Conservation (phyloP, 2,329 filamentous ascomycete genomes). For the Paramyrothecium roridum region DNA sequence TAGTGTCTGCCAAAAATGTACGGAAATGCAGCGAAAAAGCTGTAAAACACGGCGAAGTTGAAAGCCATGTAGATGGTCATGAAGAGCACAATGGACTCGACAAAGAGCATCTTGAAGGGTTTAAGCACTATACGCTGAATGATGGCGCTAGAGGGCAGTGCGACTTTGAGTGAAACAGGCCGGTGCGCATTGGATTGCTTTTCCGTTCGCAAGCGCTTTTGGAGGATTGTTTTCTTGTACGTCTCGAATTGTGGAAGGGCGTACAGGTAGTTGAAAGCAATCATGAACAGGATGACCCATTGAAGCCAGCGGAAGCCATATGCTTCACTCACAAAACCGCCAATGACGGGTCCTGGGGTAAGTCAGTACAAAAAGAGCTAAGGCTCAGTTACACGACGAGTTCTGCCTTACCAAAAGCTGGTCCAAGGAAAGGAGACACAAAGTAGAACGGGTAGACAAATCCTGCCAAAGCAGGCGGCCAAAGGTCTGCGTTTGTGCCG, state of each 20-base stretch:
- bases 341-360: neutral
- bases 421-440: neutral
- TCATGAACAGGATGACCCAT: neutral
- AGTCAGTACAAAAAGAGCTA: too few relatives aligned
- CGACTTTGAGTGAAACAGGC: neutral
- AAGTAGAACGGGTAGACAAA: neutral
- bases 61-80: conserved; percentile 62
- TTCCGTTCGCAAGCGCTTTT: neutral
- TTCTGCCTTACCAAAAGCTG: neutral
- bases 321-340: neutral
- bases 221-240: neutral
- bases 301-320: neutral
- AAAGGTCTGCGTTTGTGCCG: neutral
- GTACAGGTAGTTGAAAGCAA: neutral
- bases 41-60: conserved; percentile 46
- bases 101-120: conserved; percentile 13
- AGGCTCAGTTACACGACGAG: too few relatives aligned
- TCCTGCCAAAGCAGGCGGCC: neutral
- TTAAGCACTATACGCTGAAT: neutral
- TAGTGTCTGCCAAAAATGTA: conserved; percentile 11
- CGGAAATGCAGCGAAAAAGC: conserved; percentile 43
- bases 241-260: neutral
- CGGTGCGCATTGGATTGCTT: neutral
- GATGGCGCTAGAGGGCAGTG: too few relatives aligned
- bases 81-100: conserved; percentile 63